Evolutionary conservation across 2,329 filamentous ascomycete genomes (phyloP), one percentile per base, ranked within the genome.

Genomic region (Neonectria faginata): DNA sequence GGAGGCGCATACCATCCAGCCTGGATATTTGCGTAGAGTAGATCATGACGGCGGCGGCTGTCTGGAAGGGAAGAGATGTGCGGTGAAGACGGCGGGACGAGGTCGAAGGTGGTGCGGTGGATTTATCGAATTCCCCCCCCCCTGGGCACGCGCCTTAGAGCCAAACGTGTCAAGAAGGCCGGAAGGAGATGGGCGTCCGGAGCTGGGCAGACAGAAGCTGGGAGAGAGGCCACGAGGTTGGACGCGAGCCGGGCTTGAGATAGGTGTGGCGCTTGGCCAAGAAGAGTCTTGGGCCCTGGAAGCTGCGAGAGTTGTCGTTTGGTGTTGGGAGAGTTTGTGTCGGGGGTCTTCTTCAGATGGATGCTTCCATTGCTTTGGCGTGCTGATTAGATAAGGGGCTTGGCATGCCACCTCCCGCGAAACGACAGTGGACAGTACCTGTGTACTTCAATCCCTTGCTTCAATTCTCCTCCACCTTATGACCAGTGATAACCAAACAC

Each of bases 1-100:
- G 65, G 52, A 16, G 42, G 42, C 33, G 66, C 73, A 63, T 77
- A 96, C 94, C 95, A 82, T 98, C 96, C 56, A 98, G 88, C 80
- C 96, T 88, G 70, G 93, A 91, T 82, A 99, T 97, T 82, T 97
- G 93, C 57, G 95, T 99, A 75, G 94, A 96, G 79, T 88, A 89
- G 75, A 97, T 95, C 94, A 95, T 96, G 27, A 72, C 79, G 70
- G 45, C 47, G 57, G 44, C 47, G 57, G 31, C 42, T 52, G 25
- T 60, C 51, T 62, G 51, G 39, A 27, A 27, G 67, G 27, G 25
- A 39, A 18, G 48, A 48, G 39, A 39, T 16, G 18, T 18, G 20
- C 52, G 25, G n/a, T 20, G 54, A 47, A 44, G 14, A 55, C 33
- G n/a, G 62, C 57, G 14, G 27, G 47, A 62, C 45, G 55, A 41